Evolutionary conservation across 116 monocot species (phyloP).

Genomic region (Cymodocea nodosa): DNA sequence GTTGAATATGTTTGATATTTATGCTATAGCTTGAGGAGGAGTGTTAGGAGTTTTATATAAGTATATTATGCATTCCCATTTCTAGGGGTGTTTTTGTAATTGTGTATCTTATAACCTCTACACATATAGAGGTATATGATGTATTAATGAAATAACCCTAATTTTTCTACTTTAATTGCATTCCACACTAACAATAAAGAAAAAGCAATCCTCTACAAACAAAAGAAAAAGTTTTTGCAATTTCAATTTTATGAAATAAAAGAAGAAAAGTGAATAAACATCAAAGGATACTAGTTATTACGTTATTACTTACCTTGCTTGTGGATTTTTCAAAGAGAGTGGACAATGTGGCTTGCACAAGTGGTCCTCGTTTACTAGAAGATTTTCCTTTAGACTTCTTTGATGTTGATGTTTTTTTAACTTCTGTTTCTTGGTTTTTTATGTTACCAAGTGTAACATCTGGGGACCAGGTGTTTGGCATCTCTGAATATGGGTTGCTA

Average conservation of each 20-base stretch:
- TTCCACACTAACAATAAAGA: too few species aligned
- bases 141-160: too few species aligned
- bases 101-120: too few species aligned
- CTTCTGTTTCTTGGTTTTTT: not conserved
- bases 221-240: too few species aligned
- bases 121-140: too few species aligned
- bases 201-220: too few species aligned
- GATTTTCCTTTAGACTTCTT: constrained; percentile 2
- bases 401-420: not conserved
- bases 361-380: not conserved
- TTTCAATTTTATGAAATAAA: not conserved
- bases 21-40: too few species aligned
- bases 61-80: too few species aligned
- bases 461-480: not conserved
- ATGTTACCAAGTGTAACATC: not conserved
- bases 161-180: too few species aligned
- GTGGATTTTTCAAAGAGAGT: constrained; percentile 5
- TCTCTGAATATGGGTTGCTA: not conserved
- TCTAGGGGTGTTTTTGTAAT: too few species aligned
- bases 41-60: too few species aligned
- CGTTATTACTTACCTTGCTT: not conserved
- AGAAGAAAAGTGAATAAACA: not conserved
- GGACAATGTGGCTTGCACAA: constrained; percentile 5
- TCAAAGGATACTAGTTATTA: not conserved
- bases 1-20: too few species aligned